These are phyloP conservation scores for Auriscalpium orientale DNA, from an alignment of 768 basidiomycete genomes.

Conservation along the genomic window DNA sequence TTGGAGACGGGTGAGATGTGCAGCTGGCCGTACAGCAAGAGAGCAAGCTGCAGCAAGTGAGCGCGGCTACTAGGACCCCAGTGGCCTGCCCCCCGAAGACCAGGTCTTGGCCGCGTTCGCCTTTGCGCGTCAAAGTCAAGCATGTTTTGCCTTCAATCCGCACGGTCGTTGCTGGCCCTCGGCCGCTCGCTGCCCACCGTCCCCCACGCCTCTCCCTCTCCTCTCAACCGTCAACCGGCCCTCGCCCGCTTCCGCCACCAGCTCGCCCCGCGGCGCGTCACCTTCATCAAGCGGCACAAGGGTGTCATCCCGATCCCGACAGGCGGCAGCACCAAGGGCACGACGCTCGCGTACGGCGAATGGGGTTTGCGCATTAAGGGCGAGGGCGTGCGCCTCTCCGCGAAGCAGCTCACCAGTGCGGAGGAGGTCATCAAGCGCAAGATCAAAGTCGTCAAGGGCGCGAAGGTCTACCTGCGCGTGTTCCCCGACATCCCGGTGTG, in stretches of 20 bases:
- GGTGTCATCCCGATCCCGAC: slow-evolving; percentile 78
- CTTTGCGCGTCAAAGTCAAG: background rate
- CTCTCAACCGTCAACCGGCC: background rate
- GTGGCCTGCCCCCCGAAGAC: no score
- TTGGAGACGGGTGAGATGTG: no score
- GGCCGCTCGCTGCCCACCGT: slow-evolving; percentile 16
- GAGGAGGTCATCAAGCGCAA: slow-evolving; percentile 87
- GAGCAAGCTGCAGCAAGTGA: no score
- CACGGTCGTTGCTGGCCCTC: slow-evolving; percentile 20
- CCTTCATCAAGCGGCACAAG: slow-evolving; percentile 86
- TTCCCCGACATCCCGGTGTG: slow-evolving; percentile 98
- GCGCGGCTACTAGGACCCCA: no score
- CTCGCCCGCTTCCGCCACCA: slow-evolving; percentile 31
- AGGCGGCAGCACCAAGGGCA: slow-evolving; percentile 90
- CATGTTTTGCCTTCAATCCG: slow-evolving; percentile 26
- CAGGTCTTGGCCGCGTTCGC: no score
- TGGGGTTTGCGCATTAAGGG: slow-evolving; percentile 89
- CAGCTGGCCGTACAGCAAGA: no score
- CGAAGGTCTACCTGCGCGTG: slow-evolving; percentile 78
- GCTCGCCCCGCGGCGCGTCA: slow-evolving; percentile 78
- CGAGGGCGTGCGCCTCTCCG: slow-evolving; percentile 71
- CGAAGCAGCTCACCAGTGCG: slow-evolving; percentile 83
- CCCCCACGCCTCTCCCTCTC: background rate
- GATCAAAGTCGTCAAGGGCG: slow-evolving; percentile 83
- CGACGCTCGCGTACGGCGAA: slow-evolving; percentile 85